Base-by-base conservation (phyloP, 306 rosid genomes). In the Notholithocarpus densiflorus region DNA sequence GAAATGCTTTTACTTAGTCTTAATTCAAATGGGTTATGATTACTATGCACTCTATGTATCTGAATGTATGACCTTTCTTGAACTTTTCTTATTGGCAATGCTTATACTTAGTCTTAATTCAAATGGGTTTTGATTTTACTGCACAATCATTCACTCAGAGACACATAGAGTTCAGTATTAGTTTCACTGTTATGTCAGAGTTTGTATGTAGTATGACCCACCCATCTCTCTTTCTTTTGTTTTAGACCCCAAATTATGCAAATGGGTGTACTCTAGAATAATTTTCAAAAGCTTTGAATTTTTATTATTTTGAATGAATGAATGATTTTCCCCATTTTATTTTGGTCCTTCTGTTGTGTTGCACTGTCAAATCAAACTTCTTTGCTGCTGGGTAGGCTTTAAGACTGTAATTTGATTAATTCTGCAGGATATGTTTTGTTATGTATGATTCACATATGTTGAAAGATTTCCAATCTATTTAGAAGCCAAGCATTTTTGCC, bases 51-150 rank as follows among this genome's bases (percentile, higher is more conserved):
- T 77, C 12, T 29, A 0, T 52, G 21, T 10, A 20, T 24, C 26
- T 75, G 5, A 32, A 56, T 72, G 54, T 32, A 29, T 72, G 72
- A 60, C 53, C 71, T 74, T 27, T 61, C 6, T 56, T 75, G 27
- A 55, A 9, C 18, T 10, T 23, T 24, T 56, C 34, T 57, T 59
- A 18, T 48, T 79, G 52, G 56, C 20, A 54, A 1, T 78, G 59
- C 61, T 81, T 6, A 21, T 73, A 66, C 29, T 72, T 81, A 32
- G 57, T 65, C 52, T 85, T 80, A 52, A 19, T 73, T 84, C 48
- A 68, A 51, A 57, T 74, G 75, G 26, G n/a, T 65, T 53, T 60
- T 48, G 59, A 54, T 51, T 43, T 23, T n/a, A 32, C 32, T 8
- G 51, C 55, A 8, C 24, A 20, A n/a, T 43, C 53, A 54, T 60